These are phyloP conservation scores for Lepiota venenata DNA, from an alignment of 768 basidiomycete species.

Conservation along the genomic window DNA sequence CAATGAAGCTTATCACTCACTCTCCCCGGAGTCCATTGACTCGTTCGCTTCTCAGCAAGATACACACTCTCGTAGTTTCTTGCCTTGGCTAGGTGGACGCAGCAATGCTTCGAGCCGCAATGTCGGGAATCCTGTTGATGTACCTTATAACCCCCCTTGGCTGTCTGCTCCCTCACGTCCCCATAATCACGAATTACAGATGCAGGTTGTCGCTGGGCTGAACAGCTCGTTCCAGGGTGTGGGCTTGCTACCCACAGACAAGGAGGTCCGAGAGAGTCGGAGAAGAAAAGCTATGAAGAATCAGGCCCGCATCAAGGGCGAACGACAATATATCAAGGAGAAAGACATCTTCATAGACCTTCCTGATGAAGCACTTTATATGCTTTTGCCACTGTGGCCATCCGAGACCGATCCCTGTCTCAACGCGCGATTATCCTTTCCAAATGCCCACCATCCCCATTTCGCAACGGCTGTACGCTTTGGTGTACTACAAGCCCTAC, in stretches of 20 bases:
- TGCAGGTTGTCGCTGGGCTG: conserved; percentile 61
- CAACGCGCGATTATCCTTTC: conserved; percentile 26
- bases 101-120: conserved; percentile 14
- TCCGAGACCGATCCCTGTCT: conserved; percentile 59
- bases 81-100: conserved; percentile 22
- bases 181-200: conserved; percentile 62
- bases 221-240: conserved; percentile 80
- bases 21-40: conserved; percentile 53
- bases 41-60: conserved; percentile 33
- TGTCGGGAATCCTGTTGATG: conserved; percentile 18
- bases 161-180: conserved; percentile 59
- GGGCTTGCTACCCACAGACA: conserved; percentile 62
- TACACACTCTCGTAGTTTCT: conserved; percentile 20
- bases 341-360: conserved; percentile 56
- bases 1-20: conserved; percentile 56
- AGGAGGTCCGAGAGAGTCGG: conserved; percentile 26
- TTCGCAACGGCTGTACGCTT: conserved; percentile 62
- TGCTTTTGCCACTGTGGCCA: conserved; percentile 86
- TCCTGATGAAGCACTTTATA: conserved; percentile 69
- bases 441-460: conserved; percentile 37
- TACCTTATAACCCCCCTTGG: conserved; percentile 50
- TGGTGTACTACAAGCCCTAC: conserved; percentile 69
- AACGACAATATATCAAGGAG: conserved; percentile 22
- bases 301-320: conserved; percentile 23
- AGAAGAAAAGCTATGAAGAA: conserved; percentile 10